A percentile compares a stretch with the other conserved stretches of the same genome.
These are phyloP conservation scores for Acacia crassicarpa DNA, from an alignment of 306 rosid genomes.

Conservation along the genomic window DNA sequence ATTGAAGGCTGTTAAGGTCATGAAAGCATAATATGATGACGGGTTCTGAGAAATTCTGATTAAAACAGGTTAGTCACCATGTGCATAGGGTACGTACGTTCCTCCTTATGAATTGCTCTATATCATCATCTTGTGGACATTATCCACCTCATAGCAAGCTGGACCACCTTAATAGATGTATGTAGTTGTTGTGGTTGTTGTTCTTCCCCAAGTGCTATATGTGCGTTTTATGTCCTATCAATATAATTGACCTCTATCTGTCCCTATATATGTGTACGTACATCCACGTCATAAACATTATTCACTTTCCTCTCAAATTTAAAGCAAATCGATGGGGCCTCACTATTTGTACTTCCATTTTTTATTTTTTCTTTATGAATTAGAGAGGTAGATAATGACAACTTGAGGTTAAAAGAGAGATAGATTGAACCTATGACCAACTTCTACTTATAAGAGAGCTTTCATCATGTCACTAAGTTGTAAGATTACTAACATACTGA, in stretches of 20 bases:
- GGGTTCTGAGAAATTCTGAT: constrained; percentile 41
- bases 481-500: too few species aligned
- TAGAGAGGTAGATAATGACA: too few species aligned
- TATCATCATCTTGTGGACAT: constrained; percentile 39
- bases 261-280: too few species aligned
- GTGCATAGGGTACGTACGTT: constrained; percentile 37
- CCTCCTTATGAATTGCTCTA: constrained; percentile 36
- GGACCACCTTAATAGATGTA: constrained; percentile 38
- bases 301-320: not conserved
- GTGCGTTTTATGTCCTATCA: not conserved
- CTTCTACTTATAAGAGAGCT: too few species aligned
- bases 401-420: too few species aligned
- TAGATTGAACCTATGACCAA: too few species aligned
- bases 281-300: not conserved
- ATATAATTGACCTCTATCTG: not conserved
- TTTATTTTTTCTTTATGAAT: not conserved
- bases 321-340: constrained; percentile 8
- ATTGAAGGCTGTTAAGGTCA: constrained; percentile 38
- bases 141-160: not conserved
- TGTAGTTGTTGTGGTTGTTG: not conserved
- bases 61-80: constrained; percentile 42
- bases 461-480: too few species aligned
- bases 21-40: constrained; percentile 15
- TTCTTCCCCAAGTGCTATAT: not conserved
- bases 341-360: not conserved